Percentiles rank a stretch among this genome's conserved stretches.
Evolutionary conservation across 2,329 filamentous ascomycete genomes (phyloP).

Genomic region (Ustulina deusta): DNA sequence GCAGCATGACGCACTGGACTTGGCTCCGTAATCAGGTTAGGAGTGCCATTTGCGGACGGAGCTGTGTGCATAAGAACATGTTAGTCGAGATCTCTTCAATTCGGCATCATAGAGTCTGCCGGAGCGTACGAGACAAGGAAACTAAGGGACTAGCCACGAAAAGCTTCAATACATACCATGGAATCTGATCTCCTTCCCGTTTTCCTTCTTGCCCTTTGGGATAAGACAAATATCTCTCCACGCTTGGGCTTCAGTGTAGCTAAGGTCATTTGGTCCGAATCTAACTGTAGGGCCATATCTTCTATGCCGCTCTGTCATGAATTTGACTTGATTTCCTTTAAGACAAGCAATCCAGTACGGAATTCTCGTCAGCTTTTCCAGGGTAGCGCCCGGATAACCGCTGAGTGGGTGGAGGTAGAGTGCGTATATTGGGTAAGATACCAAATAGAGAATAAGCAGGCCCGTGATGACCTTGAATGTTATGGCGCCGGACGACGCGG

Average conservation of each 20-base stretch:
- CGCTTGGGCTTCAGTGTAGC: slow-evolving; percentile 39
- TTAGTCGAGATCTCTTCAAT: not conserved
- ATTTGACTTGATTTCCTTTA: slow-evolving; percentile 37
- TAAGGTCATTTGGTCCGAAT: slow-evolving; percentile 41
- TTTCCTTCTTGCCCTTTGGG: slow-evolving; percentile 28
- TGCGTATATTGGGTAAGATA: slow-evolving; percentile 41
- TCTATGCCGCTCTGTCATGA: slow-evolving; percentile 36
- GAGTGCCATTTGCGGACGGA: slow-evolving; percentile 30
- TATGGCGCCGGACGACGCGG: not conserved
- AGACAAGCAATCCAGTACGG: slow-evolving; percentile 43
- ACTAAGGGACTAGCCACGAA: not conserved
- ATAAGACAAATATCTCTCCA: slow-evolving; percentile 32
- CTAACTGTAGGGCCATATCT: slow-evolving; percentile 40
- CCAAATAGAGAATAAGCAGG: slow-evolving; percentile 22
- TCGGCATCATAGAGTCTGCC: not conserved
- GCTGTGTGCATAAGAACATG: not conserved
- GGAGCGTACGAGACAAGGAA: too few relatives aligned
- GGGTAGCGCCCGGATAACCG: slow-evolving; percentile 41
- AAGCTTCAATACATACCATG: not conserved
- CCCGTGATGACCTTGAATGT: slow-evolving; percentile 10
- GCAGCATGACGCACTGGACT: slow-evolving; percentile 29
- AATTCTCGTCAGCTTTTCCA: slow-evolving; percentile 38
- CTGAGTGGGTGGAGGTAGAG: slow-evolving; percentile 46
- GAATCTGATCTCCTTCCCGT: slow-evolving; percentile 31
- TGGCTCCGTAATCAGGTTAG: slow-evolving; percentile 27